Conservation (phyloP, 2,329 filamentous ascomycete species). For the Pseudocercospora pini-densiflorae region DNA sequence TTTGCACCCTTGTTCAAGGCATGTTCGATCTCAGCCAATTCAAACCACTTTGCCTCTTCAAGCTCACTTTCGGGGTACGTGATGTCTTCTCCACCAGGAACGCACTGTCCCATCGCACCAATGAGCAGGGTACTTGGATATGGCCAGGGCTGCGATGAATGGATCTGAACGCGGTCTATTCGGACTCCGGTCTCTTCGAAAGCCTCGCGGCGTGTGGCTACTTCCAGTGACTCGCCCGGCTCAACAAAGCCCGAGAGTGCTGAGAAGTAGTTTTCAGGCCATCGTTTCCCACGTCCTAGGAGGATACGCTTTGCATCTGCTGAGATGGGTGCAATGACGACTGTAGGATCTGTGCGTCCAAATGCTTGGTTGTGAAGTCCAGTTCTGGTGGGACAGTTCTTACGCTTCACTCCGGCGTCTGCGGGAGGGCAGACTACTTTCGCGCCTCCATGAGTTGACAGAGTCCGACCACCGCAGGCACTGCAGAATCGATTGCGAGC, state of each 20-base stretch:
- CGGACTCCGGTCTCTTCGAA: slow-evolving; percentile 84
- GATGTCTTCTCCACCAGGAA: slow-evolving; percentile 27
- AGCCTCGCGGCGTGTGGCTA: slow-evolving; percentile 80
- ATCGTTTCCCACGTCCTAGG: slow-evolving; percentile 28
- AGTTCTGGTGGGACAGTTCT: slow-evolving; percentile 24
- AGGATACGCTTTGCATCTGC: slow-evolving; percentile 29
- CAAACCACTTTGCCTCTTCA: slow-evolving; percentile 33
- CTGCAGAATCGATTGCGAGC: slow-evolving; percentile 27
- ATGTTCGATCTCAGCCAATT: slow-evolving; percentile 30
- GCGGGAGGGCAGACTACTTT: slow-evolving; percentile 31
- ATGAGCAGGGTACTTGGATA: slow-evolving; percentile 87
- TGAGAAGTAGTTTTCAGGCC: slow-evolving; percentile 32
- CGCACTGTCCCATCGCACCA: slow-evolving; percentile 44
- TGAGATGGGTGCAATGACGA: slow-evolving; percentile 31
- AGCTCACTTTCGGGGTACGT: slow-evolving; percentile 32
- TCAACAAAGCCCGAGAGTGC: slow-evolving; percentile 71
- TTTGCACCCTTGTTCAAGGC: slow-evolving; percentile 29
- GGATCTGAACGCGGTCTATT: slow-evolving; percentile 77
- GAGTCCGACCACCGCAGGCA: slow-evolving; percentile 27
- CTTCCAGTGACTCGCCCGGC: slow-evolving; percentile 82
- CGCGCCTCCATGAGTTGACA: slow-evolving; percentile 28
- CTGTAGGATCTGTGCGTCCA: slow-evolving; percentile 30
- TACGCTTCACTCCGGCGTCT: slow-evolving; percentile 27
- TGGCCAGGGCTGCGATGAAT: slow-evolving; percentile 86
- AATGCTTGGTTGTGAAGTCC: slow-evolving; percentile 32